Evolutionary conservation across 495 filamentous ascomycete genomes (phyloP).

Genomic region (Hapsidospora chrysogenum): DNA sequence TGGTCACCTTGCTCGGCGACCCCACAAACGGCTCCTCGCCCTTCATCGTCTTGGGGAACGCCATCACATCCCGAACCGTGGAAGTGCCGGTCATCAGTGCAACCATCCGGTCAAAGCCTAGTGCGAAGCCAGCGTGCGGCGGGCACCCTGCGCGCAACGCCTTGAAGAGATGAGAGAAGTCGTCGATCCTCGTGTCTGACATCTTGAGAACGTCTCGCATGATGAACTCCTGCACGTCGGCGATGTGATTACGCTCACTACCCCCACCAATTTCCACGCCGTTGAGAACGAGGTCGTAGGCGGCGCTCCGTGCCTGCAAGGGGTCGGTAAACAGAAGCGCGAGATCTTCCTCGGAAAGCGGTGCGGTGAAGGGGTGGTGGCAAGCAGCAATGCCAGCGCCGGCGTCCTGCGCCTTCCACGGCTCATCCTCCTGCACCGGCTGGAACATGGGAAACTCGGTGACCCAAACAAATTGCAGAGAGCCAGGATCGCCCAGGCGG

Average conservation of each 20-base stretch:
- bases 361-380: constrained; percentile 93
- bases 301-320: constrained; percentile 53
- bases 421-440: constrained; percentile 45
- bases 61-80: constrained; percentile 79
- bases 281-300: constrained; percentile 93
- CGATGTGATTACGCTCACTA: constrained; percentile 80
- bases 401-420: constrained; percentile 56
- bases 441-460: constrained; percentile 85
- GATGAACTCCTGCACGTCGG: constrained; percentile 68
- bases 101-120: constrained; percentile 85
- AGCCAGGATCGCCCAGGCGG: constrained; percentile 15
- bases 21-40: constrained; percentile 71
- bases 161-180: constrained; percentile 73
- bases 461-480: constrained; percentile 67
- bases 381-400: constrained; percentile 67
- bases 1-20: constrained; percentile 48
- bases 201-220: constrained; percentile 65
- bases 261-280: constrained; percentile 90
- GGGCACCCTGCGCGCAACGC: constrained; percentile 80
- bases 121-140: constrained; percentile 86
- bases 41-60: constrained; percentile 83
- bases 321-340: constrained; percentile 59
- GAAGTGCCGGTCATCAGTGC: constrained; percentile 61
- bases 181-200: constrained; percentile 41
- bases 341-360: constrained; percentile 53